Percentiles rank a stretch among this genome's conserved stretches.
Conservation (phyloP, 306 rosid genomes). For the Comarum palustre region DNA sequence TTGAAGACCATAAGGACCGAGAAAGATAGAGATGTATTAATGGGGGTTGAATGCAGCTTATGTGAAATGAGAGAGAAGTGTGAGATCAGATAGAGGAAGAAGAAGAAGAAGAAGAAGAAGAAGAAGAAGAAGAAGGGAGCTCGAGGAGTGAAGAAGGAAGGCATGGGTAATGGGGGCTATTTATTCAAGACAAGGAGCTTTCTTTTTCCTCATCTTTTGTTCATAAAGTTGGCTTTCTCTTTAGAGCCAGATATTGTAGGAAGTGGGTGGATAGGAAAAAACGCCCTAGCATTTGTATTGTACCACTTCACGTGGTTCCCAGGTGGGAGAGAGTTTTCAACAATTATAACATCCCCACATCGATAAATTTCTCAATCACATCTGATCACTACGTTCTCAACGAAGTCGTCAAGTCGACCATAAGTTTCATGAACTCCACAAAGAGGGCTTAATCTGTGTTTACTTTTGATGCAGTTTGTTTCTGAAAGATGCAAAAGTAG, state of each 20-base stretch:
- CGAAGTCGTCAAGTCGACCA: not conserved
- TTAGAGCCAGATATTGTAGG: slow-evolving; percentile 39
- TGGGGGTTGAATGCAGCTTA: not conserved
- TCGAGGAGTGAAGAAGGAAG: slow-evolving; percentile 24
- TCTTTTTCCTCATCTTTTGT: slow-evolving; percentile 48
- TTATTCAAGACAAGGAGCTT: slow-evolving; percentile 47
- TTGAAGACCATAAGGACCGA: not conserved
- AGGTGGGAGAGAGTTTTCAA: slow-evolving; percentile 24
- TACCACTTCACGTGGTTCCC: slow-evolving; percentile 83
- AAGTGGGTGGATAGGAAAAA: slow-evolving; percentile 51
- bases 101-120: too few relatives aligned
- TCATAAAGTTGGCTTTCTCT: slow-evolving; percentile 46
- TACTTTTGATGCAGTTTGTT: not conserved
- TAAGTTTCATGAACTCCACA: slow-evolving; percentile 10
- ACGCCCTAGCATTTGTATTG: slow-evolving; percentile 25
- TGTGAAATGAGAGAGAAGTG: slow-evolving; percentile 7
- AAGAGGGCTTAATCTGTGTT: not conserved
- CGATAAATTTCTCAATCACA: not conserved
- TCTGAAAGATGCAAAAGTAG: not conserved
- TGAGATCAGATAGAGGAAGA: slow-evolving; percentile 16
- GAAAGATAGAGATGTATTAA: not conserved
- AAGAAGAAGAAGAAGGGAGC: slow-evolving; percentile 13
- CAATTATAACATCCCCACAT: not conserved
- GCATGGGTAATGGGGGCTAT: slow-evolving; percentile 19
- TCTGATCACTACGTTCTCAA: not conserved